These are phyloP conservation scores for Pseudogymnoascus sp. DNA, from an alignment of 2,329 filamentous ascomycete species.

Conservation along the genomic window DNA sequence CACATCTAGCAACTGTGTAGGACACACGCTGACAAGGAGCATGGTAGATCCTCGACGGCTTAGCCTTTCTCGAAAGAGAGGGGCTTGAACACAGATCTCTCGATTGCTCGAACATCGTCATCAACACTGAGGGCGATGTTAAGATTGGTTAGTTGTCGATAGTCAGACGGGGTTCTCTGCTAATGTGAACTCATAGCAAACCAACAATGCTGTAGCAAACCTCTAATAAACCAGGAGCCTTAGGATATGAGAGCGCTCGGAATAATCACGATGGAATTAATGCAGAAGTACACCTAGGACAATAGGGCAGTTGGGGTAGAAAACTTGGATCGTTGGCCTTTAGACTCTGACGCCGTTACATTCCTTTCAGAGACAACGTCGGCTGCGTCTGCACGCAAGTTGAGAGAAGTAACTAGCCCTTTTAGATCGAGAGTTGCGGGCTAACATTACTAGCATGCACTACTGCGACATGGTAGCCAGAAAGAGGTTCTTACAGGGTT, in stretches of 20 bases:
- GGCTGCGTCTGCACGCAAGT: slow-evolving; percentile 20
- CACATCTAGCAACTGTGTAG: neutral
- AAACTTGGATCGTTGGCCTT: slow-evolving; percentile 27
- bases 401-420: too few relatives aligned
- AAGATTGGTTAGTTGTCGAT: slow-evolving; percentile 7
- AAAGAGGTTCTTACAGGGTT: neutral
- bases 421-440: slow-evolving; percentile 12
- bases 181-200: slow-evolving; percentile 11
- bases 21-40: neutral
- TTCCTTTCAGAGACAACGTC: slow-evolving; percentile 29
- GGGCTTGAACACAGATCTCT: slow-evolving; percentile 2
- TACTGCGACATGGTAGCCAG: neutral
- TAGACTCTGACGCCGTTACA: slow-evolving; percentile 22
- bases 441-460: slow-evolving; percentile 6
- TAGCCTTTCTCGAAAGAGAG: neutral
- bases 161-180: neutral
- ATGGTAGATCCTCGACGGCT: slow-evolving; percentile 6
- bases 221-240: slow-evolving; percentile 6
- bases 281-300: slow-evolving; percentile 32
- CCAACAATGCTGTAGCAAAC: slow-evolving; percentile 10
- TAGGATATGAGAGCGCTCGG: slow-evolving; percentile 22
- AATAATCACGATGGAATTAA: slow-evolving; percentile 28
- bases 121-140: slow-evolving; percentile 1
- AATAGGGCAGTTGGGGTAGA: slow-evolving; percentile 28
- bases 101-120: neutral